These are phyloP conservation scores for Rhododendron ovatum DNA, from an alignment of 148 eudicot species.

Conservation along the genomic window DNA sequence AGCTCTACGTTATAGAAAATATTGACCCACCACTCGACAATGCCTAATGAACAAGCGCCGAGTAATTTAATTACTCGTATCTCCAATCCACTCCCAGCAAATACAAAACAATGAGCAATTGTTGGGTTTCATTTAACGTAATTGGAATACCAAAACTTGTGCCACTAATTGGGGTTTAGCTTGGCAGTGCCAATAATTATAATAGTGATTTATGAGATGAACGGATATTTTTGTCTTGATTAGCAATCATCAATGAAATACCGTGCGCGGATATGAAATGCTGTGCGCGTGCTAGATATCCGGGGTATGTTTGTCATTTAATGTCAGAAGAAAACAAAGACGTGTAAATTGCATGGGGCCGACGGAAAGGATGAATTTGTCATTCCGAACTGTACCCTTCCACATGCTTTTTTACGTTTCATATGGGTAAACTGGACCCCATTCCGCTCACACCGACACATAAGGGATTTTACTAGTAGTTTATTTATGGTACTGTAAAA, in stretches of 20 bases:
- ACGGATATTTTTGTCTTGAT: background rate
- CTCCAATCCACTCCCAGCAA: too few species aligned
- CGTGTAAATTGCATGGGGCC: background rate
- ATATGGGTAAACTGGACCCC: background rate
- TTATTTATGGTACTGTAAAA: too few species aligned
- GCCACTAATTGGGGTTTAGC: background rate
- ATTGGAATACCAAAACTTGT: background rate
- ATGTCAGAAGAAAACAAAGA: background rate
- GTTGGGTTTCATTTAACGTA: background rate
- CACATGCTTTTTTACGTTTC: background rate
- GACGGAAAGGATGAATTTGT: background rate
- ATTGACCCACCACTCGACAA: background rate
- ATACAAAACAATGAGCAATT: background rate
- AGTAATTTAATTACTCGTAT: too few species aligned
- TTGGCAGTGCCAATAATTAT: background rate
- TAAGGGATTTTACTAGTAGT: background rate
- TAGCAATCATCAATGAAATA: background rate
- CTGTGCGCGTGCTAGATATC: constrained; percentile 3
- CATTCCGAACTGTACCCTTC: background rate
- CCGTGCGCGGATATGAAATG: too few species aligned
- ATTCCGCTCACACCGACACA: constrained; percentile 15
- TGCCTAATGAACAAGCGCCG: too few species aligned
- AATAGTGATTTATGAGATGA: background rate
- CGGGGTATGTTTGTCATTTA: constrained; percentile 22
- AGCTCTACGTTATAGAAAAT: too few species aligned